Evolutionary conservation across 2,329 filamentous ascomycete species (phyloP).

Genomic region (Anisogramma anomala): DNA sequence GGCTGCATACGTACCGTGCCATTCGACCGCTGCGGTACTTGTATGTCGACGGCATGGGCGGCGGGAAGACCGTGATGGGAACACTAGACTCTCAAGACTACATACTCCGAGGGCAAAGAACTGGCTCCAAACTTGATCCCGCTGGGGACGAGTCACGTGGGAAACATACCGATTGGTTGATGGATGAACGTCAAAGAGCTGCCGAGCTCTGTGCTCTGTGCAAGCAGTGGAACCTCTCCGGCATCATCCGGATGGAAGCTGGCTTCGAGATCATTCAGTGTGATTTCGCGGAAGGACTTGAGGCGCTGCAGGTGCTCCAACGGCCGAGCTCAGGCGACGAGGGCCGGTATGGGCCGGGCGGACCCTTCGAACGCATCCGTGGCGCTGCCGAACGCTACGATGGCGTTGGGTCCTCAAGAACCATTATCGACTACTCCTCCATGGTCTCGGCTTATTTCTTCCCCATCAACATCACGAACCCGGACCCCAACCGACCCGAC

Average conservation of each 20-base stretch:
- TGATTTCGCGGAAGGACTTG: constrained; percentile 38
- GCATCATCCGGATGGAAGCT: constrained; percentile 54
- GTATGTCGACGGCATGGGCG: constrained; percentile 60
- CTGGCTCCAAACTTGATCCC: neutral
- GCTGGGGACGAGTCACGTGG: no score
- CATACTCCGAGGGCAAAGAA: constrained; percentile 37
- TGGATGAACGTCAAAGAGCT: constrained; percentile 42
- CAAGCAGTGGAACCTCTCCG: constrained; percentile 46
- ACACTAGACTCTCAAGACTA: constrained; percentile 58
- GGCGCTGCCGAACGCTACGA: constrained; percentile 34
- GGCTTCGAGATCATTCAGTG: constrained; percentile 63
- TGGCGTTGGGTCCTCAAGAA: constrained; percentile 31
- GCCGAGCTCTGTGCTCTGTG: constrained; percentile 43
- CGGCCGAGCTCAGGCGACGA: constrained; percentile 16
- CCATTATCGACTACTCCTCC: constrained; percentile 35
- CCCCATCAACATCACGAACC: constrained; percentile 37
- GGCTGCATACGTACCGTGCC: constrained; percentile 55
- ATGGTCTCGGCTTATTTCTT: constrained; percentile 42
- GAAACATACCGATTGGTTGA: constrained; percentile 7
- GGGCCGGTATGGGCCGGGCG: constrained; percentile 12
- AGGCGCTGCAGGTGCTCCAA: constrained; percentile 24
- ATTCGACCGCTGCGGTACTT: constrained; percentile 46
- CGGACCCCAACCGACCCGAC: constrained; percentile 20
- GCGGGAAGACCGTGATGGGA: constrained; percentile 52
- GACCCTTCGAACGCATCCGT: constrained; percentile 29